Base-by-base conservation (phyloP, 1,284 basidiomycete species). In the Moniliophthora roreri region DNA sequence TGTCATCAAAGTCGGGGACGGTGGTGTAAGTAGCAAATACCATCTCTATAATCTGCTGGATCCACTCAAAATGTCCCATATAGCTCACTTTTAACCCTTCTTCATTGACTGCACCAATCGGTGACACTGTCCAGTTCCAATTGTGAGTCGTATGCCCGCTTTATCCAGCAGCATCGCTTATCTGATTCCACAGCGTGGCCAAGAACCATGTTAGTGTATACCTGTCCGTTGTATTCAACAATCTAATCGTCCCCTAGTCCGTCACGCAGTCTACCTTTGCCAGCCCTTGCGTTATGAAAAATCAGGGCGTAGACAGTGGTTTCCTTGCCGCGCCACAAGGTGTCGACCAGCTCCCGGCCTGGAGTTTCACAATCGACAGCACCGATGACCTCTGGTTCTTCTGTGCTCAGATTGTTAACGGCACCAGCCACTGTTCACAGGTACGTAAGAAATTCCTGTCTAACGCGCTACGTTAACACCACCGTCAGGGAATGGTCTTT, bases 201-300 rank as follows among this genome's bases (percentile, higher is more conserved):
- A 69, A 69, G 62, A 75, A 73, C 59, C 74, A 76, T 59, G 74
- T 75, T 64, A 55, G 72, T 56, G 37, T 40, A 15, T 23, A 28
- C 37, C 26, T 23, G 38, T 24, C 13, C 21, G 23, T 42, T 16
- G 39, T 34, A 35, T 18, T 20, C 37, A 52, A 21, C 53, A 42
- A 20, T 26, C 28, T 5, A 2, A 10, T 45, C 35, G 40, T 37
- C 39, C 35, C 23, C 7, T 52, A 80, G 76, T 79, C 79, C 41
- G 75, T 81, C 56, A 83, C 81, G 11, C 82, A 85, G 66, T 83
- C 82, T 15, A 77, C 78, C 11, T 87, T 85, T 63, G 68, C 69
- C 18, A 60, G 65, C 8, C 84, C 84, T 20, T 78, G 70, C 64
- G 45, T 44, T 23, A 63, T 35, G 15, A 54, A 46, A 39, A 54